Conservation (phyloP, 352 stramenopile species). For the Phytophthora ohioensis region DNA sequence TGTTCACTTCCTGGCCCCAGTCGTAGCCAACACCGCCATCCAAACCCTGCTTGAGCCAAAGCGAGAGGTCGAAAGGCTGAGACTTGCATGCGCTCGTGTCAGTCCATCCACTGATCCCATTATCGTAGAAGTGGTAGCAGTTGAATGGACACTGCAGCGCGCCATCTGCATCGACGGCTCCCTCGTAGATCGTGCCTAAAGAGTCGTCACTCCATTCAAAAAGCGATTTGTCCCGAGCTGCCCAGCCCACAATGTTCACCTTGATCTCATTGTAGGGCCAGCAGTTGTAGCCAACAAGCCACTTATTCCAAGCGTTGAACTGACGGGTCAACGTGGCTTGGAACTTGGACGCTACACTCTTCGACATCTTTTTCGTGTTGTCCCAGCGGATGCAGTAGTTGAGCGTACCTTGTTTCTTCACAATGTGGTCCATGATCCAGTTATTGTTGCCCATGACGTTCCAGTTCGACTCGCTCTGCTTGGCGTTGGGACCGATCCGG, state of each 20-base stretch:
- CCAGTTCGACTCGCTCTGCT: neutral
- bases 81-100: slow-evolving; percentile 39
- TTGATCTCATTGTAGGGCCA: slow-evolving; percentile 26
- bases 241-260: slow-evolving; percentile 16
- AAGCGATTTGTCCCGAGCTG: slow-evolving; percentile 13
- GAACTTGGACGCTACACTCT: slow-evolving; percentile 38
- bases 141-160: slow-evolving; percentile 31
- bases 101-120: neutral
- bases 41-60: slow-evolving; percentile 33
- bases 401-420: slow-evolving; percentile 43
- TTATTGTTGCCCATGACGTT: slow-evolving; percentile 16
- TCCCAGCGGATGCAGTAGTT: slow-evolving; percentile 55
- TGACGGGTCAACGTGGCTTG: slow-evolving; percentile 41
- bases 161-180: slow-evolving; percentile 29
- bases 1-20: slow-evolving; percentile 22
- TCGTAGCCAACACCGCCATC: slow-evolving; percentile 30
- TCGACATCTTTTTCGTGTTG: slow-evolving; percentile 39
- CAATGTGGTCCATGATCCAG: slow-evolving; percentile 45
- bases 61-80: slow-evolving; percentile 35
- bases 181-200: slow-evolving; percentile 40
- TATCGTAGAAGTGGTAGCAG: slow-evolving; percentile 41
- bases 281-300: slow-evolving; percentile 33
- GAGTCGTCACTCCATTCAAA: slow-evolving; percentile 42
- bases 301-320: slow-evolving; percentile 51
- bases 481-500: neutral